phyloP scores from a whole-genome alignment of 2,329 filamentous ascomycete species.

The Elsinoe australis region DNA sequence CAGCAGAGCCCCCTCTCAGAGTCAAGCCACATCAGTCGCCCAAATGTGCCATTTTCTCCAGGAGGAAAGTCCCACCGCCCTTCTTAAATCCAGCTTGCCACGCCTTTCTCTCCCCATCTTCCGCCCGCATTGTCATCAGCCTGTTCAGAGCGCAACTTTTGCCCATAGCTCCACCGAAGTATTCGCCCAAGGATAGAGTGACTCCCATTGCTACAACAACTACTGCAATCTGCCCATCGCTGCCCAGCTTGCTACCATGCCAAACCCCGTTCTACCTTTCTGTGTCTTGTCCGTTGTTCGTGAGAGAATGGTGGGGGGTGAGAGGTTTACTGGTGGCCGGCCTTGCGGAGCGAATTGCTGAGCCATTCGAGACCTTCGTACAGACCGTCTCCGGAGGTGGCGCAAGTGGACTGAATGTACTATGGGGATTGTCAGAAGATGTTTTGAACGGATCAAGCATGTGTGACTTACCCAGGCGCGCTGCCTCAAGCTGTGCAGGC shows the following conservation, averaged over 20 bases:
- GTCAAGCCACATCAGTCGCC: no score
- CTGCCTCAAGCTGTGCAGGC: slow-evolving; percentile 97
- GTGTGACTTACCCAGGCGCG: slow-evolving; percentile 80
- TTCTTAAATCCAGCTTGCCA: no score
- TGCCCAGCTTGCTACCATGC: no score
- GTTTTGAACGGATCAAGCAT: background rate
- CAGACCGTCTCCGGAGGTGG: slow-evolving; percentile 97
- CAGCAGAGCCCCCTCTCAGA: no score
- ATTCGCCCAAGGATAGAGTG: no score
- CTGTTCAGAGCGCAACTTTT: no score
- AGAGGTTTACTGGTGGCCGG: slow-evolving; percentile 39
- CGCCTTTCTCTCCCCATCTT: no score
- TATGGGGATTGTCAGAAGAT: slow-evolving; percentile 24
- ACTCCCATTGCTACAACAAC: slow-evolving; percentile 2
- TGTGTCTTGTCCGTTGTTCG: slow-evolving; percentile 13
- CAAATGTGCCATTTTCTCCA: no score
- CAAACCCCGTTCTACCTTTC: slow-evolving; percentile 8
- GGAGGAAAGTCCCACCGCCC: no score
- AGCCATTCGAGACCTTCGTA: slow-evolving; percentile 85
- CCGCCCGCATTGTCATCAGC: no score
- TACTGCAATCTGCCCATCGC: no score
- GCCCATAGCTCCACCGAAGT: no score
- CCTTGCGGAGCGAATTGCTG: slow-evolving; percentile 49
- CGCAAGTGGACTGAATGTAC: slow-evolving; percentile 99
- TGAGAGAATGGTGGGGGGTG: slow-evolving; percentile 2